phyloP scores from a whole-genome alignment of 2,329 filamentous ascomycete species.

The Aspergillus sp. region DNA sequence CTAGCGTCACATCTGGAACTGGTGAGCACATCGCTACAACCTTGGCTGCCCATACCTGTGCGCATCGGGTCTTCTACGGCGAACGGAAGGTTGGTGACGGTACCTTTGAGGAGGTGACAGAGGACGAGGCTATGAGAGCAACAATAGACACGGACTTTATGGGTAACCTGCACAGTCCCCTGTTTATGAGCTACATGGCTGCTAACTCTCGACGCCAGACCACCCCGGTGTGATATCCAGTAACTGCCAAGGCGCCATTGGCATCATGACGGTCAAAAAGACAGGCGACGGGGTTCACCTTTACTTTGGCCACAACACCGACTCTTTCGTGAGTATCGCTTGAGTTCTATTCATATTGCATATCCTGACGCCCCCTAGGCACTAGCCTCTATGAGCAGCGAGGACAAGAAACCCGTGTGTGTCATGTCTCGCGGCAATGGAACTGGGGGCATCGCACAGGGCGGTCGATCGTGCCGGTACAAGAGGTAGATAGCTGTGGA shows the following conservation, averaged over 20 bases:
- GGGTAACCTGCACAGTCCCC: constrained; percentile 36
- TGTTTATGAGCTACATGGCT: constrained; percentile 1
- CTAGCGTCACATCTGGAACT: constrained; percentile 83
- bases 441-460: constrained; percentile 43
- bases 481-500: constrained; percentile 12
- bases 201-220: constrained; percentile 22
- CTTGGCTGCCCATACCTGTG: constrained; percentile 78
- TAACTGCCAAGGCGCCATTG: constrained; percentile 77
- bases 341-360: not conserved
- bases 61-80: constrained; percentile 70
- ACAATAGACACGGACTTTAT: constrained; percentile 90
- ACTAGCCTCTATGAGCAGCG: constrained; percentile 76
- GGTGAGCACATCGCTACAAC: constrained; percentile 98
- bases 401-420: constrained; percentile 64
- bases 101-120: constrained; percentile 54
- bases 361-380: constrained; percentile 40
- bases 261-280: constrained; percentile 84
- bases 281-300: constrained; percentile 65
- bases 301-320: constrained; percentile 94
- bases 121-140: constrained; percentile 66
- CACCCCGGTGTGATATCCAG: constrained; percentile 78
- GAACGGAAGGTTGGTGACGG: constrained; percentile 53
- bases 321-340: constrained; percentile 51
- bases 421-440: constrained; percentile 73
- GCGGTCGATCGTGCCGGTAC: constrained; percentile 26